These are phyloP conservation scores for Ogataea saltuana DNA, from an alignment of 805 yeast species.

Conservation along the genomic window DNA sequence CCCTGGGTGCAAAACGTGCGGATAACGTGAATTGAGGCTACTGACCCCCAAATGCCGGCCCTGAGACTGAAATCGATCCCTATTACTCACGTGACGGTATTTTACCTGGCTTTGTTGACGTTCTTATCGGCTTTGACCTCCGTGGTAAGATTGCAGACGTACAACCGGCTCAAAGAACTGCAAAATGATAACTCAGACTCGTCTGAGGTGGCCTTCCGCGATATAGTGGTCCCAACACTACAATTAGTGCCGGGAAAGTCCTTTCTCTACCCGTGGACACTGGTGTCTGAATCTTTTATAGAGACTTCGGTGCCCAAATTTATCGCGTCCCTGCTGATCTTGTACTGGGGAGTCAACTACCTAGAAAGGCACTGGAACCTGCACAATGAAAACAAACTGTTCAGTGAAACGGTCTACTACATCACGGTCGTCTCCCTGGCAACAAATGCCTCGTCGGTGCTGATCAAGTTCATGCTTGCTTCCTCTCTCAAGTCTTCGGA, in stretches of 20 bases:
- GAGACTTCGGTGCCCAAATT: constrained; percentile 54
- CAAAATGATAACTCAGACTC: constrained; percentile 15
- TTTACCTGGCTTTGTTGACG: constrained; percentile 42
- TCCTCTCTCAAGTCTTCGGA: constrained; percentile 40
- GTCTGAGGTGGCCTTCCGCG: constrained; percentile 35
- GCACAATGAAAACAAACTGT: constrained; percentile 17
- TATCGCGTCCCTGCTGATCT: constrained; percentile 38
- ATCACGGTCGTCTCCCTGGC: constrained; percentile 53
- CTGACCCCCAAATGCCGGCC: constrained; percentile 19
- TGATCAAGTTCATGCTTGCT: constrained; percentile 33
- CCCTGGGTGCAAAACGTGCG: no score
- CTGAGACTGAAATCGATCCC: constrained; percentile 16
- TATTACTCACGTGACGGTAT: constrained; percentile 50
- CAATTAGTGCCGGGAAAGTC: constrained; percentile 65
- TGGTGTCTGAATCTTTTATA: constrained; percentile 62
- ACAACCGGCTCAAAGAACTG: constrained; percentile 25
- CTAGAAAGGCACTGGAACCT: constrained; percentile 52
- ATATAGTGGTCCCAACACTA: constrained; percentile 49
- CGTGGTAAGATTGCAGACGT: constrained; percentile 42
- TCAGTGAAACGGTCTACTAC: constrained; percentile 49
- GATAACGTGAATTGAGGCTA: neutral
- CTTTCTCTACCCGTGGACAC: constrained; percentile 62
- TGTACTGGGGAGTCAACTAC: constrained; percentile 45
- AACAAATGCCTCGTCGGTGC: constrained; percentile 55
- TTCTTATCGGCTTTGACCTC: constrained; percentile 43